A percentile compares a stretch with the other conserved stretches of the same genome.
These are phyloP conservation scores for Termitomyces titanicus DNA, from an alignment of 768 basidiomycete genomes.

Conservation along the genomic window DNA sequence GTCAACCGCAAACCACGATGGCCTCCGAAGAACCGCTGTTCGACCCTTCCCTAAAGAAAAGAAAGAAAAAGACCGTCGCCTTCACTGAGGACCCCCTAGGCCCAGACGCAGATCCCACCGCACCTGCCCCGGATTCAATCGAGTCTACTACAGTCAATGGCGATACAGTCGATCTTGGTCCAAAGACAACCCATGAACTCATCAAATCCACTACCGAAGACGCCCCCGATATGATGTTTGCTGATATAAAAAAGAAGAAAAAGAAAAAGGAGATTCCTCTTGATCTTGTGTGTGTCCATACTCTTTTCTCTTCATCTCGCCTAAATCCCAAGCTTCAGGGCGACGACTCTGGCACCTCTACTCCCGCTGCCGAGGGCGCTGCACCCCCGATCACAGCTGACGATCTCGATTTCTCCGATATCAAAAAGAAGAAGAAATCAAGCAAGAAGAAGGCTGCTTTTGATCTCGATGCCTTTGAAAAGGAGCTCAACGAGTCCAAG, in stretches of 20 bases:
- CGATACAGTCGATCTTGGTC: constrained; percentile 73
- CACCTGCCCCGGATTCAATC: constrained; percentile 70
- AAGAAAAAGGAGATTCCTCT: constrained; percentile 90
- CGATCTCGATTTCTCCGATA: constrained; percentile 91
- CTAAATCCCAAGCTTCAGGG: constrained; percentile 34
- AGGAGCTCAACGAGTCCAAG: constrained; percentile 76
- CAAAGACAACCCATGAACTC: constrained; percentile 70
- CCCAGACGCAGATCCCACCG: constrained; percentile 78
- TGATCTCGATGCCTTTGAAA: constrained; percentile 93
- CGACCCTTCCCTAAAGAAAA: constrained; percentile 81
- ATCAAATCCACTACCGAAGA: constrained; percentile 52
- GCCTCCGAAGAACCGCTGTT: constrained; percentile 74
- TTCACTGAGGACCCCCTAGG: constrained; percentile 84
- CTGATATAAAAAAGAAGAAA: constrained; percentile 89
- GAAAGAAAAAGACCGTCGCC: constrained; percentile 84
- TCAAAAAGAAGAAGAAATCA: constrained; percentile 95
- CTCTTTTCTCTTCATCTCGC: background rate
- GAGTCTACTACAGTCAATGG: constrained; percentile 68
- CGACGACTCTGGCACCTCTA: constrained; percentile 65
- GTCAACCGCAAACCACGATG: constrained; percentile 29
- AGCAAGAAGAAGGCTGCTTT: constrained; percentile 85
- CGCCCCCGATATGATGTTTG: constrained; percentile 74
- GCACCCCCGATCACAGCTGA: constrained; percentile 53
- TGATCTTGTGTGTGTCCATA: constrained; percentile 56
- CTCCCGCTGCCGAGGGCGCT: constrained; percentile 44